phyloP scores from a whole-genome alignment of 768 basidiomycete genomes.

The Plicaturopsis crispa region DNA sequence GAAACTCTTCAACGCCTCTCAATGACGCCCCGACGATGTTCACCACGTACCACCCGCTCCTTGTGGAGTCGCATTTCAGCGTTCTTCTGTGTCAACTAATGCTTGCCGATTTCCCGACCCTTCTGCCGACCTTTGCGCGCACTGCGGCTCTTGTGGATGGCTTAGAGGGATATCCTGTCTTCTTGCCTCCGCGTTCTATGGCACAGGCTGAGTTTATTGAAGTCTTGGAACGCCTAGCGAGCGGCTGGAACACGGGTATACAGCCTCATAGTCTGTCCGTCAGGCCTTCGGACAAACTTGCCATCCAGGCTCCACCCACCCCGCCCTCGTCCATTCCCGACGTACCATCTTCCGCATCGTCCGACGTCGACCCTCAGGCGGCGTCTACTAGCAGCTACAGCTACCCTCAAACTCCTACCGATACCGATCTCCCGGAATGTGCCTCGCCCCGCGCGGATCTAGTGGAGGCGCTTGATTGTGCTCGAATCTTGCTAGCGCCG shows the following conservation, averaged over 20 bases:
- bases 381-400: constrained; percentile 15
- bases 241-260: constrained; percentile 64
- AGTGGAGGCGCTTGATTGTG: constrained; percentile 53
- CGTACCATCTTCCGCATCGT: constrained; percentile 17
- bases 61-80: constrained; percentile 82
- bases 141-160: constrained; percentile 69
- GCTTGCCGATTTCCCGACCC: constrained; percentile 62
- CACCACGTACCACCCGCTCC: constrained; percentile 86
- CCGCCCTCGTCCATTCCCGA: constrained; percentile 16
- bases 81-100: constrained; percentile 69
- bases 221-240: constrained; percentile 71
- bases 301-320: constrained; percentile 32
- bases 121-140: constrained; percentile 59
- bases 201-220: constrained; percentile 87
- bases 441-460: constrained; percentile 24
- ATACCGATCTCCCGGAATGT: constrained; percentile 12
- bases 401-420: constrained; percentile 17
- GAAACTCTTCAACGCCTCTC: constrained; percentile 23
- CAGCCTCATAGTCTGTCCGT: constrained; percentile 44
- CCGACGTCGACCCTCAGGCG: constrained; percentile 12
- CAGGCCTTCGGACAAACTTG: constrained; percentile 23
- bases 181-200: constrained; percentile 82
- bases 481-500: constrained; percentile 67
- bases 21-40: constrained; percentile 52
- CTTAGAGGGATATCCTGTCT: constrained; percentile 84